Evolutionary conservation across 2,329 filamentous ascomycete genomes (phyloP), one percentile per base, ranked within the genome.

Genomic region (Sclerotinia glacialis): DNA sequence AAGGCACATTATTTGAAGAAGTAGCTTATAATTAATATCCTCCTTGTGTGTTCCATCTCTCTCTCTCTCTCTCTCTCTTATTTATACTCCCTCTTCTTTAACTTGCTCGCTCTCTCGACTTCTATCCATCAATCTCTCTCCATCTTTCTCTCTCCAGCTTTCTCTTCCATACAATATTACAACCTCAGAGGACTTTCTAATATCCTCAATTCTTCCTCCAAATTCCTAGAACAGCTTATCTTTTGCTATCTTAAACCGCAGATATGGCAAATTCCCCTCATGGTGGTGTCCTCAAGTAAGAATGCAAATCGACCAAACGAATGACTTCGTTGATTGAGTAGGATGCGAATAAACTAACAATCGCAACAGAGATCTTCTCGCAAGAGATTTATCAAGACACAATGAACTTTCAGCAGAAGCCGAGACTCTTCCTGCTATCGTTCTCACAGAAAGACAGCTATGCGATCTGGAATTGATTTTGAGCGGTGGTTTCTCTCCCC

Each of bases 401-500:
- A 84, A 84, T 71, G 83, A 97, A 82, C 90, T 99, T 70, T 82
- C 83, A 66, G 86, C 85, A 56, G 95, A 99, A 82, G 91, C 94
- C 52, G 93, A 97, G 83, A 89, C 78, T 42, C 88, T 98, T 55
- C 92, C 93, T 47, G 91, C 94, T 47, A 84, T 99, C 73, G 82
- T 90, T 68, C 88, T 99, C 72, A 90, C 86, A 62, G 95, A 99
- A 85, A 89, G 95, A 76, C 95, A 99, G 81, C 88, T 99, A 60
- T 99, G 95, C 81, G 95, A 99, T 85, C 85, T 99, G 73, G 95
- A 99, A 82, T 82, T 99, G 80, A 93, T 99, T 77, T 88, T 99
- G 79, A 98, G 93, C 80, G 95, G 95, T 78, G 95, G 95, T 72
- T 99, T 99, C 83, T 97, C 93, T 71, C 95, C 95, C 68, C 87